A percentile compares a stretch with the other conserved stretches of the same genome.
Conservation (phyloP, 441 rosid genomes). For the Erodium trifolium region DNA sequence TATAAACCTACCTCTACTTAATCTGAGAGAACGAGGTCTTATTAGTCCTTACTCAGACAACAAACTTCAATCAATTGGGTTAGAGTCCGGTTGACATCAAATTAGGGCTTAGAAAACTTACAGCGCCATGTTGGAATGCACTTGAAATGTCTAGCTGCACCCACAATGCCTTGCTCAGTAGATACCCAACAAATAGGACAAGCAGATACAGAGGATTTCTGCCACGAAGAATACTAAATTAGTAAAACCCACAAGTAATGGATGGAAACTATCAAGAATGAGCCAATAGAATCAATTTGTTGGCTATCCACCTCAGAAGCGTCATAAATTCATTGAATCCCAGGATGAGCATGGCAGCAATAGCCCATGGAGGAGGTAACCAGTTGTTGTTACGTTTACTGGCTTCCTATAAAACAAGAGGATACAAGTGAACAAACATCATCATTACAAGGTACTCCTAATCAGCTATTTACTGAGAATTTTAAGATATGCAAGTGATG, state of each 20-base stretch:
- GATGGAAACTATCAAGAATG: not conserved
- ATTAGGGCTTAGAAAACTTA: conserved; percentile 30
- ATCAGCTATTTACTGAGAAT: not conserved
- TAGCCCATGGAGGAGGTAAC: conserved; percentile 99
- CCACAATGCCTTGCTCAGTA: conserved; percentile 82
- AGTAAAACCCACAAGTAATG: conserved; percentile 3
- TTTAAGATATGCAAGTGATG: not conserved
- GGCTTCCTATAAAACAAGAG: conserved; percentile 66
- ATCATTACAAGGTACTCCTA: no score
- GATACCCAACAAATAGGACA: conserved; percentile 58
- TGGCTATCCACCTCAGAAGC: conserved; percentile 55
- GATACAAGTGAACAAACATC: not conserved
- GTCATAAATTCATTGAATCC: conserved; percentile 99
- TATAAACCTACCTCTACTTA: not conserved
- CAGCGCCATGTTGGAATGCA: conserved; percentile 76
- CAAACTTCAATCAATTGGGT: not conserved
- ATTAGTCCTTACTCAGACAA: not conserved
- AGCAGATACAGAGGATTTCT: conserved; percentile 83
- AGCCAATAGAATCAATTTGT: conserved; percentile 1
- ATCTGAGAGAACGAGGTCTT: not conserved
- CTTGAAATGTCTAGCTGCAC: conserved; percentile 77
- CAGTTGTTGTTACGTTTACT: conserved; percentile 88
- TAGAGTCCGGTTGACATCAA: not conserved
- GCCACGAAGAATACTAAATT: conserved; percentile 26
- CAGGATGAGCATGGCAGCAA: conserved; percentile 64